phyloP scores from a whole-genome alignment of 768 basidiomycete genomes.

The Daedalea quercina region DNA sequence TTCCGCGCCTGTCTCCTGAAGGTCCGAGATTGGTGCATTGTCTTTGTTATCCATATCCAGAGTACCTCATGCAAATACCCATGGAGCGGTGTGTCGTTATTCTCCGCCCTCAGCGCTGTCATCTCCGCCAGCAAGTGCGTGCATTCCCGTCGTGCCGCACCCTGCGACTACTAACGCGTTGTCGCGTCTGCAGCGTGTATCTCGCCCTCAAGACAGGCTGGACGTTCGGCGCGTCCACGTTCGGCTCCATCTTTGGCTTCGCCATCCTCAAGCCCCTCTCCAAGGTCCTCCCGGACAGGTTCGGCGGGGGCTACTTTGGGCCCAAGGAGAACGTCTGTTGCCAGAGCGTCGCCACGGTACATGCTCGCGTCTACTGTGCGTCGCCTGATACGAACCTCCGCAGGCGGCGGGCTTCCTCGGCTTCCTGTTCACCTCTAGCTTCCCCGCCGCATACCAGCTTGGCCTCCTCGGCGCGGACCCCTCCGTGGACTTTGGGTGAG shows the following conservation, averaged over 20 bases:
- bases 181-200: slow-evolving; percentile 7
- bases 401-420: slow-evolving; percentile 17
- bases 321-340: slow-evolving; percentile 19
- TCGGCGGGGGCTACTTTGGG: slow-evolving; percentile 17
- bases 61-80: slow-evolving; percentile 67
- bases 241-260: slow-evolving; percentile 18
- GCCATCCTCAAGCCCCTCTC: slow-evolving; percentile 18
- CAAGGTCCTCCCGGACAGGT: slow-evolving; percentile 7
- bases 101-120: slow-evolving; percentile 34
- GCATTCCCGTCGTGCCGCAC: too few species aligned
- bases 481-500: slow-evolving; percentile 12
- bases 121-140: slow-evolving; percentile 17
- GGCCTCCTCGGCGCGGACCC: slow-evolving; percentile 11
- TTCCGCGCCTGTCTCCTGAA: slow-evolving; percentile 73
- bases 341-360: slow-evolving; percentile 15
- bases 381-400: not conserved
- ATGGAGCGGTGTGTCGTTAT: slow-evolving; percentile 72
- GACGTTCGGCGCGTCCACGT: slow-evolving; percentile 17
- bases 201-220: slow-evolving; percentile 17
- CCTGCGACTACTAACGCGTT: not conserved
- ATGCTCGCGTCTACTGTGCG: not conserved
- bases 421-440: slow-evolving; percentile 16
- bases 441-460: slow-evolving; percentile 17
- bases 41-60: too few species aligned
- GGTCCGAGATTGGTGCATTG: too few species aligned